Evolutionary conservation across 1,284 basidiomycete species (phyloP), one percentile per base, ranked within the genome.

Genomic region (Rhodotorula sp.): DNA sequence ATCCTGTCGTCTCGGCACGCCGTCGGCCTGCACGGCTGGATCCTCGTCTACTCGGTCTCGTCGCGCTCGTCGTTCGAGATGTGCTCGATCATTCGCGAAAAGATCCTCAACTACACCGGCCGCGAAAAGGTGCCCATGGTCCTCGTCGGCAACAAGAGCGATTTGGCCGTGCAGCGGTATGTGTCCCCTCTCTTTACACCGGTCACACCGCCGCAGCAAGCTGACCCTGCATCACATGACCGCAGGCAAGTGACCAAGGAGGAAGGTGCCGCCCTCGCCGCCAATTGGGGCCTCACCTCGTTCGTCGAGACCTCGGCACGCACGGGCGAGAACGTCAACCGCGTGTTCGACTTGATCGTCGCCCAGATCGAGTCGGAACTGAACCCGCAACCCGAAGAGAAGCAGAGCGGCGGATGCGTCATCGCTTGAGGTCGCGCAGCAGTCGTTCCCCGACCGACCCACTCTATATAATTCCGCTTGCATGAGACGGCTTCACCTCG

Each of bases 41-140:
- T 93, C 76, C 87, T 93, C 73, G 96, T 99, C 57, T 99, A 98
- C 85, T 93, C 92, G 15, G 93, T 99, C 82, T 88, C 92, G 15
- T 94, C 92, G 46, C 86, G 90, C 75, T 89, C 90, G 79, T 94
- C 92, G 39, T 99, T 98, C 84, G 92, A 99, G 78, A 97, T 98
- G 92, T 87, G 97, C 76, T 88, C 91, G 81, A 91, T 93, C 79
- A 88, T 99, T 54, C 90, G 97, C 81, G 95, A 99, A 85, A 99
- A 99, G 87, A 97, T 99, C 79, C 85, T 95, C 79, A 90, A 95
- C 83, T 97, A 93, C 81, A 93, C 91, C 65, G 96, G 95, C 62
- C 87, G 93, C 65, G 88, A 90, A 72, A 88, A 89, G 76, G 91
- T 98, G 58, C 95, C 97, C 20, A 95, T 95, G 82, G 93, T 99